A percentile compares a stretch with the other conserved stretches of the same genome.
Evolutionary conservation across 1,139 yeast genomes (phyloP).

Genomic region (Protomyces lactucae-debilis): DNA sequence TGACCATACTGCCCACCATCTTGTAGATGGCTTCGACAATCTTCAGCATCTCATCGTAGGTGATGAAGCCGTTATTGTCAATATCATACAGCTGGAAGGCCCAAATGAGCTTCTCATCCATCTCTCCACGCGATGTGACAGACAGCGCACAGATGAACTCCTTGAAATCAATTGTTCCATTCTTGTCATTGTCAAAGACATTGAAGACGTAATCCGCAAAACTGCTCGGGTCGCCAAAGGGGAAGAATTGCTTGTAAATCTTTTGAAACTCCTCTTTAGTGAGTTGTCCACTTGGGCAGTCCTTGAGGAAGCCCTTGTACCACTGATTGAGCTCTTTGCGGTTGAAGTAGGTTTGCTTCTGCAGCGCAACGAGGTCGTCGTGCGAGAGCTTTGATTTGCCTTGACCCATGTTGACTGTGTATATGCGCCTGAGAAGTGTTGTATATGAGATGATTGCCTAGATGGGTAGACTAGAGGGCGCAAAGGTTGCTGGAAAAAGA

Average conservation of each 20-base stretch:
- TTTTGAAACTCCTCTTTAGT: slow-evolving; percentile 83
- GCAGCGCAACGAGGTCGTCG: slow-evolving; percentile 79
- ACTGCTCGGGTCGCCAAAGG: slow-evolving; percentile 94
- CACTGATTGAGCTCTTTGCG: slow-evolving; percentile 83
- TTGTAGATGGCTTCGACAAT: slow-evolving; percentile 82
- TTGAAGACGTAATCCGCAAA: slow-evolving; percentile 84
- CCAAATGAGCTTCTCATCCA: slow-evolving; percentile 75
- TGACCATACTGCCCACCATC: slow-evolving; percentile 95
- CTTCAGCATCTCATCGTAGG: slow-evolving; percentile 69
- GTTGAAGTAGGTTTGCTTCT: slow-evolving; percentile 85
- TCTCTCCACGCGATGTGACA: slow-evolving; percentile 79
- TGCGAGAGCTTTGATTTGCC: slow-evolving; percentile 87
- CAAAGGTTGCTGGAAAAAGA: too few relatives aligned
- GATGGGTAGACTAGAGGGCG: too few relatives aligned
- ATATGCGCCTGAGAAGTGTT: too few relatives aligned
- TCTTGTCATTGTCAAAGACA: slow-evolving; percentile 78
- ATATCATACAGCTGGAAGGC: slow-evolving; percentile 84
- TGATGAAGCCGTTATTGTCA: slow-evolving; percentile 67
- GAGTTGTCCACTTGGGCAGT: slow-evolving; percentile 87
- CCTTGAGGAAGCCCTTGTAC: slow-evolving; percentile 54
- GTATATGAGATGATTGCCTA: too few relatives aligned
- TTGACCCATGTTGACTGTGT: slow-evolving; percentile 64
- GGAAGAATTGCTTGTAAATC: slow-evolving; percentile 93
- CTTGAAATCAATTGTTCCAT: slow-evolving; percentile 81
- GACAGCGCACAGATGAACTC: slow-evolving; percentile 88